A percentile compares a stretch with the other conserved stretches of the same genome.
phyloP scores from a whole-genome alignment of 2,329 filamentous ascomycete genomes.

The Gnomoniopsis sp. region DNA sequence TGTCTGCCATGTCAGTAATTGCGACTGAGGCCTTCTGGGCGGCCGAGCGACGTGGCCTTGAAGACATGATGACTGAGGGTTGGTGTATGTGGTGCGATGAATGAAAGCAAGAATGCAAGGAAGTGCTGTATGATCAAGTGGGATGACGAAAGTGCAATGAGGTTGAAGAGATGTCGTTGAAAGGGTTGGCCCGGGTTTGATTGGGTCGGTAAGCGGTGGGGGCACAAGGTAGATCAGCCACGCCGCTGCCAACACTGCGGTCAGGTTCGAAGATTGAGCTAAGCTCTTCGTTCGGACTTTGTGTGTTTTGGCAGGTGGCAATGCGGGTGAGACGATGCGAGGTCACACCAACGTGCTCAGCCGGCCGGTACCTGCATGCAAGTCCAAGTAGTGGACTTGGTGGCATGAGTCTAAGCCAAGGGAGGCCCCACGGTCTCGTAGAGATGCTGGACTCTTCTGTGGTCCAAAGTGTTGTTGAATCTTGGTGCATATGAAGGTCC shows the following conservation, averaged over 20 bases:
- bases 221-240: conserved; percentile 12
- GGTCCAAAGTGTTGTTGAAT: background rate
- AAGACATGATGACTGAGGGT: conserved; percentile 35
- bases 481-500: background rate
- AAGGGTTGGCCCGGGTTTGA: conserved; percentile 7
- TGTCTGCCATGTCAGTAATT: conserved; percentile 50
- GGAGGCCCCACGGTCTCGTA: background rate
- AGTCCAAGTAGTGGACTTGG: background rate
- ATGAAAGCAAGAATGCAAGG: background rate
- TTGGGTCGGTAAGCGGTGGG: conserved; percentile 15
- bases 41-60: conserved; percentile 46
- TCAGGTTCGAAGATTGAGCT: background rate
- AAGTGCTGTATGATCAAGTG: background rate
- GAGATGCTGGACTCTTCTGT: background rate
- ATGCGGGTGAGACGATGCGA: conserved; percentile 5
- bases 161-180: conserved; percentile 1
- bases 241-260: conserved; percentile 1
- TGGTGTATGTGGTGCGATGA: background rate
- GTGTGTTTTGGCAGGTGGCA: conserved; percentile 1
- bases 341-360: background rate
- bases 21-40: conserved; percentile 42
- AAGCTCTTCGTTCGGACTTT: background rate
- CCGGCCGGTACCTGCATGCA: background rate
- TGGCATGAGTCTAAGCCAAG: background rate
- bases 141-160: background rate